Evolutionary conservation across 179 eudicot genomes (phyloP), one percentile per base, ranked within the genome.

Genomic region (Drosera spatulata): DNA sequence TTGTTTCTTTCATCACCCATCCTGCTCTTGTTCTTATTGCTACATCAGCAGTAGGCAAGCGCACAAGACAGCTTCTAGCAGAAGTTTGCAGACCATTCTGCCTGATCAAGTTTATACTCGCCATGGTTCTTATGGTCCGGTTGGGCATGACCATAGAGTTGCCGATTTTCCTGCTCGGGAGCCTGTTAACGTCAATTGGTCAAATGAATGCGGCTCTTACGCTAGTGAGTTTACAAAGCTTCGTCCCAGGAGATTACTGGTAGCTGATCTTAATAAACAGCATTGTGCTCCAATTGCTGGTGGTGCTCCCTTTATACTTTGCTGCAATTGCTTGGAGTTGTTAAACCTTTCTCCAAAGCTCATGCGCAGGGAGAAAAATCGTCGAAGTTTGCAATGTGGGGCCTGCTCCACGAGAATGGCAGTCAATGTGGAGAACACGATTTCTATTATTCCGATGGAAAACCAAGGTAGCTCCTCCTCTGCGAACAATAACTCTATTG

Each of bases 221-320:
- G 67, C 37, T 41, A 76, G 58, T 66, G 65, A 66, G 51, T 65
- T 67, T 61, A 70, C 55, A 60, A 53, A 69, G 55, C 70, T 50
- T 55, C 80, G 33, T 56, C 62, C 69, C 53, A 70, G 74, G 71
- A 75, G 75, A 66, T 52, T 52, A 61, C 64, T 53, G 68, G 64
- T 53, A 45, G 61, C 73, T 53, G 65, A 50, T 58, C 73, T 60
- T 49, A 75, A 69, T 61, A 72, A 66, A 62, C 75, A 66, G 63
- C 61, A 72, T 58, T 75, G 77, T 66, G 69, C 53, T 60, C 99
- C 99, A 7, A 66, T 80, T 43, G 80, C 75, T 42, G 85, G 95
- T 51, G 99, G 95, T 41, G 83, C 97, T 10, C 99, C 99, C 12
- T 84, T 89, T 68, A 62, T 89, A 54, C 59, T 84, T 48, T 93